Conservation (phyloP, 371 early-diverging fungal species). For the Mortierella sp. region DNA sequence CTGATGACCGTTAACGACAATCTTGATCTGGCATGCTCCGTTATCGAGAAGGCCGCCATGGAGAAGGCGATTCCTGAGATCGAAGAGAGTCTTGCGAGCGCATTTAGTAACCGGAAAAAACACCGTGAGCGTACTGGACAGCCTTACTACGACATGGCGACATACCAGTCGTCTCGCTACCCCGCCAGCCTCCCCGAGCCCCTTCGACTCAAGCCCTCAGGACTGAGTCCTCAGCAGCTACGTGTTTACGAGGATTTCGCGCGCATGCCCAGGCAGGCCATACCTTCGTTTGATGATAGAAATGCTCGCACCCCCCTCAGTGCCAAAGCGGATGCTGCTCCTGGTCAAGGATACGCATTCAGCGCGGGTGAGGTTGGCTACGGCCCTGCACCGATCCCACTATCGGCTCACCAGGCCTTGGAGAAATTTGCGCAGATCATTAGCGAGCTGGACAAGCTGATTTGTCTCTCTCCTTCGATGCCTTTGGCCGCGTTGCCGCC, state of each 20-base stretch:
- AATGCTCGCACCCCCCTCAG: slow-evolving; percentile 47
- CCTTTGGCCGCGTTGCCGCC: slow-evolving; percentile 77
- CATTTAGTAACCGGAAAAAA: slow-evolving; percentile 81
- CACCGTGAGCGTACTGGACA: slow-evolving; percentile 91
- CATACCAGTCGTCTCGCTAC: slow-evolving; percentile 77
- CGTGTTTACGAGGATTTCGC: slow-evolving; percentile 80
- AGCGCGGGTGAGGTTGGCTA: slow-evolving; percentile 43
- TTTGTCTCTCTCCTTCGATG: slow-evolving; percentile 64
- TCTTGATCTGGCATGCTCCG: slow-evolving; percentile 89
- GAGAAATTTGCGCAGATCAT: slow-evolving; percentile 79
- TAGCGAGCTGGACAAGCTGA: slow-evolving; percentile 79
- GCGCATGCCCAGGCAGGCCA: slow-evolving; percentile 37
- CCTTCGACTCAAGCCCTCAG: slow-evolving; percentile 83
- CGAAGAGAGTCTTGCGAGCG: slow-evolving; percentile 77
- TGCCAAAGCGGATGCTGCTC: slow-evolving; percentile 54
- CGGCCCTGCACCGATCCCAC: slow-evolving; percentile 44
- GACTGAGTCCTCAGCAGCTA: slow-evolving; percentile 80
- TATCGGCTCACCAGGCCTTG: slow-evolving; percentile 68
- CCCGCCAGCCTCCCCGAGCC: slow-evolving; percentile 88
- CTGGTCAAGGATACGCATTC: slow-evolving; percentile 54
- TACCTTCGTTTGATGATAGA: slow-evolving; percentile 45
- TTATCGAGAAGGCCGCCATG: slow-evolving; percentile 93
- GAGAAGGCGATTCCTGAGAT: slow-evolving; percentile 92
- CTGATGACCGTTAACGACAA: slow-evolving; percentile 88
- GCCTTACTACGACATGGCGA: slow-evolving; percentile 89